Base-by-base conservation (phyloP, 306 rosid genomes). In the Cucumis melo region DNA sequence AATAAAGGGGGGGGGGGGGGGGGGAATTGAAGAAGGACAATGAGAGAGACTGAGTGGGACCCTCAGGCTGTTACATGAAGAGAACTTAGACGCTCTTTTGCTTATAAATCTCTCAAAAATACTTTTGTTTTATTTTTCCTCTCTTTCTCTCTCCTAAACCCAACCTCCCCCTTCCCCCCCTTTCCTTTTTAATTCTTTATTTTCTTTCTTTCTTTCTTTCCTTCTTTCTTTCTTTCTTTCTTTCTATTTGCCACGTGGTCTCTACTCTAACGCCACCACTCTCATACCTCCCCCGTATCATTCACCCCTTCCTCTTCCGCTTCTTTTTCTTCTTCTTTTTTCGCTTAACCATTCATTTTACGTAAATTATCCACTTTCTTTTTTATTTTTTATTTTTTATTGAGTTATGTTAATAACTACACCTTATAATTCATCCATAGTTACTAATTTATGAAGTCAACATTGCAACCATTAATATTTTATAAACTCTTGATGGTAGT, bases 21-120 rank as follows among this genome's bases (percentile, higher is more conserved):
- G 60, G 68, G 72, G 42, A 42, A 76, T 58, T 56, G 72, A n/a
- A 65, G 64, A 8, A 62, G 73, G 77, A 66, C 23, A 59, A 38
- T 27, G 67, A 73, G 56, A 38, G 32, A 19, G 16, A 7, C 24
- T 2, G 39, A 62, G 81, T 56, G 91, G 99, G 85, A 16, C 91
- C 98, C 91, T 75, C 83, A 4, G 70, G 12, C 38, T 77, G 59
- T 73, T 84, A 95, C 93, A 90, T 95, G 97, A 90, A 86, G 96
- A 77, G 99, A 95, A 95, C 99, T 90, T 95, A 64, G 99, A 95
- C 99, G 87, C 97, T 62, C 87, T 90, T 83, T 16, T 77, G 80
- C 73, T 48, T 62, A 19, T 46, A 44, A 62, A 77, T 53, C 61
- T 62, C 80, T 20, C 84, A 79, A 74, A 74, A 55, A 46, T 20